Evolutionary conservation across 2,329 filamentous ascomycete genomes (phyloP).

Genomic region (Botrytis byssoidea): DNA sequence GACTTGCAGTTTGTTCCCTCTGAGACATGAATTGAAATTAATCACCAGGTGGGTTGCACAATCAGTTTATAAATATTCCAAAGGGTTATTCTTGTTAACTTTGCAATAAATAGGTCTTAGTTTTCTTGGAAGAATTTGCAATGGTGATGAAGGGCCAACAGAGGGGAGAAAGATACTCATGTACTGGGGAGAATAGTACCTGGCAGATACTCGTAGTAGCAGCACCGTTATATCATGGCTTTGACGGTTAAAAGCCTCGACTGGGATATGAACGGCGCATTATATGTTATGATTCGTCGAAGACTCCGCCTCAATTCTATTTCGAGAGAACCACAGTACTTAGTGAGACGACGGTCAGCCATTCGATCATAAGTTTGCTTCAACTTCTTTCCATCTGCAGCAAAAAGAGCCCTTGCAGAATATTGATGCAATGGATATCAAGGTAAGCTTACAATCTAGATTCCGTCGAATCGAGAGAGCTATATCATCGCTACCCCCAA

Average conservation of each 20-base stretch:
- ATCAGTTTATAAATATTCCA: background rate
- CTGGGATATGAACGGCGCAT: background rate
- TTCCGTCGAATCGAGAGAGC: background rate
- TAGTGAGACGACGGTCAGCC: background rate
- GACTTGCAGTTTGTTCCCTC: background rate
- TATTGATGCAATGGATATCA: background rate
- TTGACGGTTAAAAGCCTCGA: background rate
- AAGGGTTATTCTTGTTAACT: background rate
- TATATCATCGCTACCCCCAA: background rate
- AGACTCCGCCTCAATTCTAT: constrained; percentile 13
- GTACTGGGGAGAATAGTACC: background rate
- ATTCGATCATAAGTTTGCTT: background rate
- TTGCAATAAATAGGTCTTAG: background rate
- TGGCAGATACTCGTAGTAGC: too few relatives aligned
- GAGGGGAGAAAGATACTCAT: background rate
- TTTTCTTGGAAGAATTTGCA: background rate
- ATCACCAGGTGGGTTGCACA: background rate
- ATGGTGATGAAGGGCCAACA: background rate
- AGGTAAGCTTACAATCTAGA: background rate
- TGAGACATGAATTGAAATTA: background rate
- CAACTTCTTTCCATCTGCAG: background rate
- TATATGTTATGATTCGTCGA: background rate
- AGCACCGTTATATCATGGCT: background rate
- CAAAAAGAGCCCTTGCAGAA: constrained; percentile 3
- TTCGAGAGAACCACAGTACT: background rate